Percentiles rank a stretch among this genome's conserved stretches.
These are phyloP conservation scores for Acrodontium crateriforme DNA, from an alignment of 2,329 filamentous ascomycete species.

Conservation along the genomic window DNA sequence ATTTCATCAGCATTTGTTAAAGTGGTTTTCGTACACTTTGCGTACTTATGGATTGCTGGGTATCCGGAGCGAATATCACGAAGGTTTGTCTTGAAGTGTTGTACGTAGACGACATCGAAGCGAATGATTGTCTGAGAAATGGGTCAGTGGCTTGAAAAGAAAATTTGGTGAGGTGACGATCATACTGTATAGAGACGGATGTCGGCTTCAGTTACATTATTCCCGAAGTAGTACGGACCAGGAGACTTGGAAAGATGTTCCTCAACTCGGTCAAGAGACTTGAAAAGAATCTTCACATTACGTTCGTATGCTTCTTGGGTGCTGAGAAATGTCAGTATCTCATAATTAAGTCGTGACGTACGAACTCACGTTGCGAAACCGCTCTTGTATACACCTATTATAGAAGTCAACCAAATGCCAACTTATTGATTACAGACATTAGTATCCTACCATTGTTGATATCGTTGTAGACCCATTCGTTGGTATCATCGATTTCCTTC, in stretches of 20 bases:
- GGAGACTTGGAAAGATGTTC: slow-evolving; percentile 25
- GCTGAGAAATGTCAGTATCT: slow-evolving; percentile 5
- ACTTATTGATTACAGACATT: too few species aligned
- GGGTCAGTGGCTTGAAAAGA: not conserved
- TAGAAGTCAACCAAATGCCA: slow-evolving; percentile 3
- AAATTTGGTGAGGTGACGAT: not conserved
- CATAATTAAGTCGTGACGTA: slow-evolving; percentile 13
- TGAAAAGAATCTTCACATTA: slow-evolving; percentile 33
- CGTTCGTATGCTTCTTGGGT: slow-evolving; percentile 37
- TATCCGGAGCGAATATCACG: slow-evolving; percentile 75
- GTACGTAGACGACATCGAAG: slow-evolving; percentile 42
- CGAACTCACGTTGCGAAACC: slow-evolving; percentile 33
- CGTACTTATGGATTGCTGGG: slow-evolving; percentile 52
- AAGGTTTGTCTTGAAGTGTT: slow-evolving; percentile 66
- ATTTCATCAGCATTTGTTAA: not conserved
- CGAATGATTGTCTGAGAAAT: slow-evolving; percentile 41
- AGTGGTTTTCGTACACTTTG: not conserved
- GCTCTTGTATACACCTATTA: slow-evolving; percentile 32
- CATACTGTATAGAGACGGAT: slow-evolving; percentile 34
- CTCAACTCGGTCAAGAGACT: slow-evolving; percentile 35
- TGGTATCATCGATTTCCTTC: slow-evolving; percentile 34
- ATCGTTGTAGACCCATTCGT: slow-evolving; percentile 40
- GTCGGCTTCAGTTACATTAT: slow-evolving; percentile 35
- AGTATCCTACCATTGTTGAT: slow-evolving; percentile 31
- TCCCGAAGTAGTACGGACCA: slow-evolving; percentile 35